These are phyloP conservation scores for Punica granatum DNA, from an alignment of 345 rosid genomes.

Conservation along the genomic window DNA sequence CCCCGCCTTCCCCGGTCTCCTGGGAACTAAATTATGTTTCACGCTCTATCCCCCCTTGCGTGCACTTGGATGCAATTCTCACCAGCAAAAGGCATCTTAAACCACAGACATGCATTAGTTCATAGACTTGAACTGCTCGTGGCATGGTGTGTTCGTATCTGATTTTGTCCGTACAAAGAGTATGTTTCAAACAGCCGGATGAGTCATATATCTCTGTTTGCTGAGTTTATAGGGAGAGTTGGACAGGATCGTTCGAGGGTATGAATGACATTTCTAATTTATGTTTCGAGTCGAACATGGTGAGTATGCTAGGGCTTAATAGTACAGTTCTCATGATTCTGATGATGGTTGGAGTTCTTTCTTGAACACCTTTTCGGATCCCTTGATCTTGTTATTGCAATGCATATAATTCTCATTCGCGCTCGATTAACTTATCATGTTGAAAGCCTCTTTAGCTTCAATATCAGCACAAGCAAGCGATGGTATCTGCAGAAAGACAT, in stretches of 20 bases:
- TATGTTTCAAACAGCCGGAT: not conserved
- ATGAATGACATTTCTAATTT: slow-evolving; percentile 23
- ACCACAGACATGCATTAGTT: not conserved
- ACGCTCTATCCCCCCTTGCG: not conserved
- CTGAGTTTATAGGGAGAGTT: not conserved
- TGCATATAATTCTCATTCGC: too few relatives aligned
- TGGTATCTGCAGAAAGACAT: too few relatives aligned
- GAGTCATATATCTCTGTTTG: not conserved
- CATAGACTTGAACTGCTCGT: not conserved
- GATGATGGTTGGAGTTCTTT: not conserved
- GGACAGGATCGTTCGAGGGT: slow-evolving; percentile 21
- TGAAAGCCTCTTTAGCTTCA: too few relatives aligned
- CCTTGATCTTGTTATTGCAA: not conserved
- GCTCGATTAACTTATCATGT: not conserved
- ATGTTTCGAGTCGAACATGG: slow-evolving; percentile 15
- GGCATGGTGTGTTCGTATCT: not conserved
- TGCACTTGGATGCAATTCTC: not conserved
- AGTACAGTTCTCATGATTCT: not conserved
- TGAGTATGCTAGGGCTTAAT: not conserved
- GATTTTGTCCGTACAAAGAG: not conserved
- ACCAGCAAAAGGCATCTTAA: not conserved
- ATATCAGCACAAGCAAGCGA: too few relatives aligned
- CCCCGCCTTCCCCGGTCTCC: slow-evolving; percentile 52
- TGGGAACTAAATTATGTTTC: not conserved
- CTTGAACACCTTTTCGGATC: not conserved